Conservation (phyloP, 2,329 filamentous ascomycete genomes). For the Berkeleyomyces basicola region DNA sequence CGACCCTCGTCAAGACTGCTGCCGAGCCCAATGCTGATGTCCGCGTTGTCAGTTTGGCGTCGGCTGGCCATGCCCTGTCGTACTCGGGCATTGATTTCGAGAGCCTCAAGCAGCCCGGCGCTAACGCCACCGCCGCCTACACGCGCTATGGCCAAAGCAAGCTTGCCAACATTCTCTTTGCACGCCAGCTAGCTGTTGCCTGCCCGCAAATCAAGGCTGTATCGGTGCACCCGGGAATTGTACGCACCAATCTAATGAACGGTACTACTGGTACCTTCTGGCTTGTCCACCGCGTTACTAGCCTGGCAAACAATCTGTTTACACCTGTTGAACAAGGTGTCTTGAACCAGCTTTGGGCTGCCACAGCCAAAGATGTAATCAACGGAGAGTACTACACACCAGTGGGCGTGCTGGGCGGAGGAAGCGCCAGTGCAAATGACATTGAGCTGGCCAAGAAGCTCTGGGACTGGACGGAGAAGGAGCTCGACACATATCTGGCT, state of each 20-base stretch:
- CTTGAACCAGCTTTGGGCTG: constrained; percentile 28
- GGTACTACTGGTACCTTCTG: constrained; percentile 10
- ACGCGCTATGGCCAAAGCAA: constrained; percentile 21
- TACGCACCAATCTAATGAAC: constrained; percentile 18
- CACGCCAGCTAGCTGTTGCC: constrained; percentile 18
- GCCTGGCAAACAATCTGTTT: constrained; percentile 15
- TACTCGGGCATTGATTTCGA: constrained; percentile 20
- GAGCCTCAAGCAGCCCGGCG: constrained; percentile 17
- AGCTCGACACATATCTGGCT: constrained; percentile 16
- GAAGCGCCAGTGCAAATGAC: constrained; percentile 16
- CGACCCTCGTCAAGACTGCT: constrained; percentile 20
- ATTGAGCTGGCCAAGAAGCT: constrained; percentile 19
- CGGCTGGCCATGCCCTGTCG: constrained; percentile 17
- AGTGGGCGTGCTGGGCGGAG: constrained; percentile 18
- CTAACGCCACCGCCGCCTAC: constrained; percentile 15
- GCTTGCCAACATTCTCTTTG: constrained; percentile 20
- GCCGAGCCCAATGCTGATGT: constrained; percentile 16
- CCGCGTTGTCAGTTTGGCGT: constrained; percentile 20
- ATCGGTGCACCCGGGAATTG: constrained; percentile 19
- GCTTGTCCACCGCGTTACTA: constrained; percentile 11
- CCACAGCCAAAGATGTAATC: constrained; percentile 21
- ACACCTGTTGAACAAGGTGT: constrained; percentile 21
- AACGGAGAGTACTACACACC: constrained; percentile 22
- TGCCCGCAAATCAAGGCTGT: constrained; percentile 17
- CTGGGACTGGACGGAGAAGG: constrained; percentile 24